Conservation (phyloP, 2,329 filamentous ascomycete species). For the Ophiostoma sp. region DNA sequence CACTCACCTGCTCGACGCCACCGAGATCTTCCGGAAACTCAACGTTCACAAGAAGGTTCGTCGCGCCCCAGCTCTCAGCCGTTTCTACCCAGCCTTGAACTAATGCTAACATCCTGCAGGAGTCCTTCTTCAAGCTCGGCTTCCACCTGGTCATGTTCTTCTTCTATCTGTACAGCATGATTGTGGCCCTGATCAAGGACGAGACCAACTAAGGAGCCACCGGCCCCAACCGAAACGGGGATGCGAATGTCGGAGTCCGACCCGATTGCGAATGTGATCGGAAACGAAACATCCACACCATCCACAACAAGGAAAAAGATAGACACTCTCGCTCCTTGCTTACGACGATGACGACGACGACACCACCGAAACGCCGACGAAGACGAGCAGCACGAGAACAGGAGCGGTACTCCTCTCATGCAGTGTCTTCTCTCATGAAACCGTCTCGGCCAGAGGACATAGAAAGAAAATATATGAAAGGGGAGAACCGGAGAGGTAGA, state of each 20-base stretch:
- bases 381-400: neutral
- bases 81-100: no score
- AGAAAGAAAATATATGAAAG: neutral
- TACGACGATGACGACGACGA: neutral
- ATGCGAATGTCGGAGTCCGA: neutral
- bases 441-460: neutral
- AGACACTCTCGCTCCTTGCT: neutral
- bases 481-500: neutral
- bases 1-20: constrained; percentile 92
- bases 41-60: constrained; percentile 97
- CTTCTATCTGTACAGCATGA: constrained; percentile 99
- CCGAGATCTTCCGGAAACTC: constrained; percentile 98
- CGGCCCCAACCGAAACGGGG: neutral
- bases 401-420: neutral
- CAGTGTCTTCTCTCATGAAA: neutral
- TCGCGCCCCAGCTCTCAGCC: neutral
- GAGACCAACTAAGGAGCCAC: constrained; percentile 65
- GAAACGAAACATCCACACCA: neutral
- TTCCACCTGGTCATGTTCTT: constrained; percentile 99
- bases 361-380: neutral
- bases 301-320: neutral
- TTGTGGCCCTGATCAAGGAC: constrained; percentile 92
- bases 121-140: constrained; percentile 98
- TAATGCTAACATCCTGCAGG: constrained; percentile 48
- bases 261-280: neutral